Base-by-base conservation (phyloP, 2,329 filamentous ascomycete genomes). In the Alternaria ethzedia region DNA sequence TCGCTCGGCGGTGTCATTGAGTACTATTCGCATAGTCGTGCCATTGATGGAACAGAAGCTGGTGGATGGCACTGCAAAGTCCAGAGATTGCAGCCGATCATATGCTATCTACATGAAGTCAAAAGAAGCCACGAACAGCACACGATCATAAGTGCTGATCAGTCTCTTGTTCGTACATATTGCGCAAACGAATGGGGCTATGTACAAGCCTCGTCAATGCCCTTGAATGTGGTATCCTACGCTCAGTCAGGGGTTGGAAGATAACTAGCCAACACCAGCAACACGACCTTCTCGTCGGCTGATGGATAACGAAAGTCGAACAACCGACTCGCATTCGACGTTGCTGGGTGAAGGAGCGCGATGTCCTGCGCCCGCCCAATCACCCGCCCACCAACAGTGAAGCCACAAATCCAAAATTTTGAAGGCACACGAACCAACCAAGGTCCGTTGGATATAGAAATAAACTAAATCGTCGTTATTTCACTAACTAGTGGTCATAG, bases 401-500 rank as follows among this genome's bases (percentile, higher is more conserved):
- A 28, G 12, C 13, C 12, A n/a, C 17, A 12, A 10, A 36, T 23
- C 10, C 17, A 15, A 23, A n/a, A 20, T 10, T 4, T 52, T 2
- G 2, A 23, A 23, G 17, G 28, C 20, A 36, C 20, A 52, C n/a
- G 15, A 15, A 44, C 21, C 49, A 36, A 23, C 7, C 6, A 21
- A 45, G 2, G 23, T 23, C 15, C 20, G 21, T 44, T 32, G 20
- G 26, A 21, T 54, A 46, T 54, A 59, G 54, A 13, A 30, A 25
- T n/a, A 20, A 17, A 36, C 5, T 13, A 21, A 46, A n/a, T 8
- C 5, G 25, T 30, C n/a, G 10, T 4, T 54, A 12, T 50, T 25
- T 6, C 43, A 25, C 54, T 56, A 46, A 56, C 44, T 52, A 17
- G 21, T 57, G 28, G 44, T 9, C 17, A 25, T 8, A 57, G 54